These are phyloP conservation scores for Fusarium sacchari DNA, from an alignment of 2,329 filamentous ascomycete species.

Conservation along the genomic window DNA sequence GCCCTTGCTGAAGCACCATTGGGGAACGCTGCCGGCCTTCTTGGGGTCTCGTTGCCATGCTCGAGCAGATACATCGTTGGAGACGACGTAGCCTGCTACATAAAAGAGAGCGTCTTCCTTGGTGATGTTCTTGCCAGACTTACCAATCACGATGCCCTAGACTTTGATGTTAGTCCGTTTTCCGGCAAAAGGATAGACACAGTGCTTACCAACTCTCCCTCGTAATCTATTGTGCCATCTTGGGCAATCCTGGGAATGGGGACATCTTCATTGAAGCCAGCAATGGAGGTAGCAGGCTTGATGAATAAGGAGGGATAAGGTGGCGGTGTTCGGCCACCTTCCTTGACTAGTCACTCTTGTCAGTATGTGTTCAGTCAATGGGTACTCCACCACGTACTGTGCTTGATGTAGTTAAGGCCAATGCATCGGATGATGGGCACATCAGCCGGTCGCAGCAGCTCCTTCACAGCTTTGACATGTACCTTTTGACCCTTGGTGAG, in stretches of 20 bases:
- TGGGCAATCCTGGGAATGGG: slow-evolving; percentile 59
- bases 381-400: slow-evolving; percentile 40
- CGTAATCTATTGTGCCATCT: slow-evolving; percentile 59
- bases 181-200: rapidly evolving
- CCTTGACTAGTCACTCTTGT: slow-evolving; percentile 53
- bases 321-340: slow-evolving; percentile 61
- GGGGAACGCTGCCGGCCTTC: slow-evolving; percentile 51
- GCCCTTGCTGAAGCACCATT: slow-evolving; percentile 67
- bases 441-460: slow-evolving; percentile 45
- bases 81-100: slow-evolving; percentile 56
- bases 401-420: slow-evolving; percentile 51
- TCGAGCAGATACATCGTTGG: slow-evolving; percentile 66
- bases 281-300: slow-evolving; percentile 57
- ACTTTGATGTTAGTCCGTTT: background rate
- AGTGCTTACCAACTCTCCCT: slow-evolving; percentile 55
- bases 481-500: slow-evolving; percentile 43
- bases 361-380: rapidly evolving
- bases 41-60: slow-evolving; percentile 63
- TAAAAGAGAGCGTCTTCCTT: slow-evolving; percentile 56
- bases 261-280: slow-evolving; percentile 50
- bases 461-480: slow-evolving; percentile 46
- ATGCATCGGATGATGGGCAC: slow-evolving; percentile 51
- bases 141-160: slow-evolving; percentile 62
- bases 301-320: slow-evolving; percentile 62
- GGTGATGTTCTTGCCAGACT: slow-evolving; percentile 61